These are phyloP conservation scores for Drechslerella coelobrocha DNA, from an alignment of 2,329 filamentous ascomycete genomes.

Conservation along the genomic window DNA sequence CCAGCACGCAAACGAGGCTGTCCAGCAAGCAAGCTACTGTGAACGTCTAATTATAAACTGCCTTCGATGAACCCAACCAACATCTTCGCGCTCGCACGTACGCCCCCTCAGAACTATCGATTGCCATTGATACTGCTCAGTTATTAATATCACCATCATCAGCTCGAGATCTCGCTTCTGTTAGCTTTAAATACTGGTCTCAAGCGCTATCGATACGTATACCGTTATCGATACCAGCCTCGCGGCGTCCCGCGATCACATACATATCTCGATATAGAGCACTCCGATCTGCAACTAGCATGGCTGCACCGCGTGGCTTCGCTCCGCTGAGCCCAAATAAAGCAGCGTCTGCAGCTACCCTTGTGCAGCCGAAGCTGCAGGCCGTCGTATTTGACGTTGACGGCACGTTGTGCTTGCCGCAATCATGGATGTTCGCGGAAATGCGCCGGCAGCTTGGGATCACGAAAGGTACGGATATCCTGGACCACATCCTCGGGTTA, in stretches of 20 bases:
- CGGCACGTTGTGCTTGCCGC: constrained; percentile 82
- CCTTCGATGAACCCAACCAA: no score
- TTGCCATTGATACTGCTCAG: no score
- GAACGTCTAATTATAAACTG: no score
- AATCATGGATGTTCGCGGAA: constrained; percentile 92
- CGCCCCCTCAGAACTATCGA: no score
- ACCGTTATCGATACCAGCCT: no score
- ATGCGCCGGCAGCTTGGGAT: constrained; percentile 82
- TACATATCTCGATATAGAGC: no score
- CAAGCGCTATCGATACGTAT: not conserved
- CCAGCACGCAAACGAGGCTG: not conserved
- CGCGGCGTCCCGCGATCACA: no score
- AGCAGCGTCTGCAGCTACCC: constrained; percentile 52
- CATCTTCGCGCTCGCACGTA: no score
- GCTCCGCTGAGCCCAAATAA: constrained; percentile 62
- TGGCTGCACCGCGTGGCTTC: constrained; percentile 59
- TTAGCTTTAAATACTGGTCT: not conserved
- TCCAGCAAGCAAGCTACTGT: no score
- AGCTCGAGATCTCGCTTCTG: no score
- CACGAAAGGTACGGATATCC: constrained; percentile 76
- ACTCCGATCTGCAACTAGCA: constrained; percentile 7
- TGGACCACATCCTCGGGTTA: constrained; percentile 82
- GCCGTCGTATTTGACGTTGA: constrained; percentile 90
- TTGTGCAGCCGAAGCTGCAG: constrained; percentile 64
- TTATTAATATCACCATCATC: no score